These are phyloP conservation scores for Rhodosporidiobolus odoratus DNA, from an alignment of 768 basidiomycete genomes.

Conservation along the genomic window DNA sequence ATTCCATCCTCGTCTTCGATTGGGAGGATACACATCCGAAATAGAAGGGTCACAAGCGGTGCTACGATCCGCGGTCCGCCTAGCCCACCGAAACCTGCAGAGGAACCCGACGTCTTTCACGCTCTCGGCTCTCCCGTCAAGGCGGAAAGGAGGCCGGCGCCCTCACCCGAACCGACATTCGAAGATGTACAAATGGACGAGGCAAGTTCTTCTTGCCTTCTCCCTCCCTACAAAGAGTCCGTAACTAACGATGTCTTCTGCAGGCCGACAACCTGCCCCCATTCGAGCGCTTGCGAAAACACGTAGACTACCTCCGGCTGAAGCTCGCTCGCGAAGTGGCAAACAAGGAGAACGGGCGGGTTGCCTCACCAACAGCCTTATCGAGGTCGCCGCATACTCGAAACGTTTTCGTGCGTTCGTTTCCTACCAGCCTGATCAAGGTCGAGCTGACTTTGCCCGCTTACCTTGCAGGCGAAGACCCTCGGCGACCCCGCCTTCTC, in stretches of 20 bases:
- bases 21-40: slow-evolving; percentile 4
- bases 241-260: too few relatives aligned
- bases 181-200: slow-evolving; percentile 6
- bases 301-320: slow-evolving; percentile 24
- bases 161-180: fast-evolving
- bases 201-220: background rate
- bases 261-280: slow-evolving; percentile 11
- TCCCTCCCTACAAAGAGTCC: background rate
- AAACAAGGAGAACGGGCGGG: slow-evolving; percentile 28
- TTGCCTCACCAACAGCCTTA: slow-evolving; percentile 19
- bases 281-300: slow-evolving; percentile 8
- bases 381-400: slow-evolving; percentile 31
- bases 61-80: slow-evolving; percentile 19
- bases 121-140: background rate
- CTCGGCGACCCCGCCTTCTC: slow-evolving; percentile 1
- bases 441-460: background rate
- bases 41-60: slow-evolving; percentile 21
- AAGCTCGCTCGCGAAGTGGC: slow-evolving; percentile 22
- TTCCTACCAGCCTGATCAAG: background rate
- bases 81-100: slow-evolving; percentile 13
- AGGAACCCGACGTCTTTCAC: slow-evolving; percentile 8
- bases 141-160: background rate
- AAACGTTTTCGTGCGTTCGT: slow-evolving; percentile 22
- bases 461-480: slow-evolving; percentile 14
- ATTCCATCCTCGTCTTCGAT: slow-evolving; percentile 15